Evolutionary conservation across 1,284 basidiomycete species (phyloP).

Genomic region (Ustilago esculenta): DNA sequence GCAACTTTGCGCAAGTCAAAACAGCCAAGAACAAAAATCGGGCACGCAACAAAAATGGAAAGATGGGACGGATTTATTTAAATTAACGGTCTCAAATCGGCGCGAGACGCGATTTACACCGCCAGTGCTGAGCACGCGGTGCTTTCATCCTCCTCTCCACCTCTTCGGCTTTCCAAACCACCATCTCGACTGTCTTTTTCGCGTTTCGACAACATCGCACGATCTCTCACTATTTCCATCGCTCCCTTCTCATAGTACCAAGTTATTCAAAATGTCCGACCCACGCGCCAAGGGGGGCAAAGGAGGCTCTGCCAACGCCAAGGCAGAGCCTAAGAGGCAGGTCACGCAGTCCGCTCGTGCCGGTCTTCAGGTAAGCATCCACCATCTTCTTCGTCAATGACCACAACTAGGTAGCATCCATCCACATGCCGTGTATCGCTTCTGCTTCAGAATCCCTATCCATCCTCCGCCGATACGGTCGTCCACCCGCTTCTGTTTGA

Average conservation of each 20-base stretch:
- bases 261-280: constrained; percentile 41
- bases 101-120: constrained; percentile 20
- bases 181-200: constrained; percentile 17
- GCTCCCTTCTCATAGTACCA: neutral
- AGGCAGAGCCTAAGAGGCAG: constrained; percentile 50
- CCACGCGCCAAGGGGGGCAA: constrained; percentile 54
- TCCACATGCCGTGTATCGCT: neutral
- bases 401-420: too few species aligned
- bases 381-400: neutral
- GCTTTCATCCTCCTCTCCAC: constrained; percentile 5
- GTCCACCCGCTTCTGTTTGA: neutral
- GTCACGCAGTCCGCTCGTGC: constrained; percentile 57
- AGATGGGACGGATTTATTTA: neutral
- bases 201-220: neutral
- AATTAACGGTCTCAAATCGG: too few species aligned
- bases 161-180: constrained; percentile 26
- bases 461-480: neutral
- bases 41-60: neutral
- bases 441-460: too few species aligned
- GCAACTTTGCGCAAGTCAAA: too few species aligned
- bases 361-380: constrained; percentile 60
- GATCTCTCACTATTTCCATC: neutral
- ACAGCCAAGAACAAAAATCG: constrained; percentile 8
- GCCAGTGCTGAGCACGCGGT: too few species aligned
- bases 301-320: constrained; percentile 49